Percentiles rank a stretch among this genome's conserved stretches.
Conservation (phyloP, 148 eudicot species). For the Mesembryanthemum crystallinum region DNA sequence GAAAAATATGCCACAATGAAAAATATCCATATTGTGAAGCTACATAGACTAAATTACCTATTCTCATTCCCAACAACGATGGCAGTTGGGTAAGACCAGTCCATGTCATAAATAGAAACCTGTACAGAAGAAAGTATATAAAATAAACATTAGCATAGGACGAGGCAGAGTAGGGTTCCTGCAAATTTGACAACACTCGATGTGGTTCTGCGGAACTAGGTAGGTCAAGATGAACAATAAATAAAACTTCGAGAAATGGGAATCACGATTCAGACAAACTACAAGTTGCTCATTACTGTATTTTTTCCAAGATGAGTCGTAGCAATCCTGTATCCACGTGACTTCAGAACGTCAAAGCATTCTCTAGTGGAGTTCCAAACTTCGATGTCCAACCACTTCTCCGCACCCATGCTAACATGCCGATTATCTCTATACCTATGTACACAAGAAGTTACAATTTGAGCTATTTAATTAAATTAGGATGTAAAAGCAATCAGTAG, state of each 20-base stretch:
- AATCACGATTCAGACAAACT: neutral
- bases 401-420: constrained; percentile 96
- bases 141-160: neutral
- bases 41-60: constrained; percentile 38
- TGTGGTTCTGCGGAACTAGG: neutral
- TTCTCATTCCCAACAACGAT: constrained; percentile 92
- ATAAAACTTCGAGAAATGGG: neutral
- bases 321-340: constrained; percentile 92
- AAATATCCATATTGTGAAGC: neutral
- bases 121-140: constrained; percentile 26
- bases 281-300: constrained; percentile 43
- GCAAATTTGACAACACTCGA: neutral
- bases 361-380: constrained; percentile 72
- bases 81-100: constrained; percentile 95
- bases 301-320: constrained; percentile 71
- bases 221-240: neutral
- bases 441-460: constrained; percentile 13
- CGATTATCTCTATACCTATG: constrained; percentile 80
- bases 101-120: constrained; percentile 83
- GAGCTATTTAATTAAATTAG: neutral
- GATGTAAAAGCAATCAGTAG: neutral
- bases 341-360: constrained; percentile 70
- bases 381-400: constrained; percentile 97
- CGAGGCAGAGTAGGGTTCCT: neutral
- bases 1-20: neutral